Conservation (phyloP, 805 yeast genomes). For the Metschnikowia similis region DNA sequence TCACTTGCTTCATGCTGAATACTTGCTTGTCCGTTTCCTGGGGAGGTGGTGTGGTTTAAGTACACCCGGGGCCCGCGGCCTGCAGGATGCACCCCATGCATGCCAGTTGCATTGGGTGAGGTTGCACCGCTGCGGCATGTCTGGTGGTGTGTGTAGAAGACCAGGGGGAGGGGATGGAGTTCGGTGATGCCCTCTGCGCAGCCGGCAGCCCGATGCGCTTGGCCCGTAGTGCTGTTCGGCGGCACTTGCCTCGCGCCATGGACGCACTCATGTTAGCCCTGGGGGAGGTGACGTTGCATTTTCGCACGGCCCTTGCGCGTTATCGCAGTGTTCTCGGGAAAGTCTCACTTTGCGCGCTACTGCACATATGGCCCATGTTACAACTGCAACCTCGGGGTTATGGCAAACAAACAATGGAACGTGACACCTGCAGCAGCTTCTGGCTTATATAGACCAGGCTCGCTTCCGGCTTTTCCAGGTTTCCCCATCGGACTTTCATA, state of each 20-base stretch:
- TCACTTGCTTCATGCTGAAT: conserved; percentile 12
- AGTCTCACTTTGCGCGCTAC: background rate
- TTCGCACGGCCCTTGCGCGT: background rate
- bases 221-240: background rate
- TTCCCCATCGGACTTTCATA: background rate
- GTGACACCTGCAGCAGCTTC: background rate
- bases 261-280: background rate
- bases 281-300: conserved; percentile 14
- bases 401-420: background rate
- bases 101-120: background rate
- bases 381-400: conserved; percentile 8
- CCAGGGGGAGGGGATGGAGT: background rate
- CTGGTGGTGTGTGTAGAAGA: background rate
- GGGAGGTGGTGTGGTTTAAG: background rate
- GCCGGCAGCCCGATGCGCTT: background rate
- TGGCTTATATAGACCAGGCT: background rate
- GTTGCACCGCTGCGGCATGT: background rate
- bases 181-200: background rate
- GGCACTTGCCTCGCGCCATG: background rate
- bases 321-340: background rate
- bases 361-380: conserved; percentile 4
- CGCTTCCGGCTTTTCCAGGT: background rate
- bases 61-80: background rate
- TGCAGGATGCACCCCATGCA: background rate
- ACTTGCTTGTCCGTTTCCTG: background rate